Evolutionary conservation across 1,139 yeast genomes (phyloP), one percentile per base, ranked within the genome.

Genomic region (Taiozyma sp.): DNA sequence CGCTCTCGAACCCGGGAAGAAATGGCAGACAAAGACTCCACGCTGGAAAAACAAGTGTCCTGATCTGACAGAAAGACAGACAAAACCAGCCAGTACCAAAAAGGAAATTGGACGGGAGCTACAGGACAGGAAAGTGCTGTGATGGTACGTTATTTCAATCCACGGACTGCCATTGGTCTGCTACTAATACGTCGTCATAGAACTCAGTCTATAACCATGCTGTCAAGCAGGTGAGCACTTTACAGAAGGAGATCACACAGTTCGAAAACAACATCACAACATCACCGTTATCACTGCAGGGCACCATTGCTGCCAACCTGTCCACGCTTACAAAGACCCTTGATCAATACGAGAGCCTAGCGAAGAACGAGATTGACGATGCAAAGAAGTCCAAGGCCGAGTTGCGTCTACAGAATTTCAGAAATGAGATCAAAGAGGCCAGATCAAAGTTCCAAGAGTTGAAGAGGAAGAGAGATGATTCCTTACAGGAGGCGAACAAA

Each of bases 181-280:
- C 14, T 39, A 44, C 45, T 44, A 44, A 48, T 42, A 14, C 3
- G 14, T 13, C 10, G 1, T 9, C 16, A 16, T 19, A 75, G 97
- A 90, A 90, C 70, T 83, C 96, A 30, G 73, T 91, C 49, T 90
- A 87, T 70, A 92, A 89, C 70, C 96, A 89, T 68, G 97, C 96
- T 10, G 76, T 87, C 54, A 90, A 89, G 67, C 97, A 91, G 69
- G 81, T 91, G 42, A 89, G 83, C 62, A 76, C 83, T 42, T 70
- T 92, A 51, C 79, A 83, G 55, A 80, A 79, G 57, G 97, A 91
- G 61, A 69, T 92, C 48, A 75, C 79, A 22, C 70, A 74, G 52
- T 85, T 92, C 59, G 93, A 89, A 57, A 73, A 76, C 53, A 81
- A 85, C 55, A 77, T 89, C 13, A 75, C 82, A 29, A 76, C 82